Percentiles rank a stretch among this genome's conserved stretches.
Evolutionary conservation across 2,329 filamentous ascomycete species (phyloP).

Genomic region (Claviceps digitariae): DNA sequence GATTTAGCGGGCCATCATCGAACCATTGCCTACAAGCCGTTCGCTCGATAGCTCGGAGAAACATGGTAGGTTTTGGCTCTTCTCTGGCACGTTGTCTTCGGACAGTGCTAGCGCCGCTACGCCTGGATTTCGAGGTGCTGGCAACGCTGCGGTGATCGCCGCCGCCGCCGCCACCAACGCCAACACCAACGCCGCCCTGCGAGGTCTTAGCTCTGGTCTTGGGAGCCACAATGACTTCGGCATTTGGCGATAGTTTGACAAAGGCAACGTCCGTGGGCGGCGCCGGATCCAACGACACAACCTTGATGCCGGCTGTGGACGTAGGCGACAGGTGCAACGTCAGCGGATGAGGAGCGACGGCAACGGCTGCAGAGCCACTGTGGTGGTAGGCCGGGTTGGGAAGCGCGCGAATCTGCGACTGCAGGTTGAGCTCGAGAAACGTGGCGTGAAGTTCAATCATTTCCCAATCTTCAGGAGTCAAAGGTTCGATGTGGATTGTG

Average conservation of each 20-base stretch:
- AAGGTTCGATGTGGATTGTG: constrained; percentile 90
- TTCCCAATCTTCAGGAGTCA: constrained; percentile 95
- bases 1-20: constrained; percentile 45
- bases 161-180: constrained; percentile 32
- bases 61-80: constrained; percentile 53
- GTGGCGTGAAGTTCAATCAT: constrained; percentile 96
- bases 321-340: constrained; percentile 91
- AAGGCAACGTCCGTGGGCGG: constrained; percentile 59
- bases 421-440: constrained; percentile 85
- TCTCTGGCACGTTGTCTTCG: constrained; percentile 45
- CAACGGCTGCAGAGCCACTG: constrained; percentile 31
- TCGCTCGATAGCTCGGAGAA: constrained; percentile 68
- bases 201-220: constrained; percentile 66
- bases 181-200: constrained; percentile 22
- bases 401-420: constrained; percentile 83
- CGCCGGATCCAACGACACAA: constrained; percentile 69
- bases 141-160: constrained; percentile 69
- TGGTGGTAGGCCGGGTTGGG: constrained; percentile 64
- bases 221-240: constrained; percentile 92
- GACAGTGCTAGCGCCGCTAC: constrained; percentile 63
- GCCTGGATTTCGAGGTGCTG: constrained; percentile 66
- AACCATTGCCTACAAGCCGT: constrained; percentile 62
- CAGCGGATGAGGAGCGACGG: constrained; percentile 57
- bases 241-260: constrained; percentile 84
- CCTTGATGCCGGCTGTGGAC: constrained; percentile 81